These are phyloP conservation scores for Eucalyptus lansdowneana DNA, from an alignment of 345 rosid species.

Conservation along the genomic window DNA sequence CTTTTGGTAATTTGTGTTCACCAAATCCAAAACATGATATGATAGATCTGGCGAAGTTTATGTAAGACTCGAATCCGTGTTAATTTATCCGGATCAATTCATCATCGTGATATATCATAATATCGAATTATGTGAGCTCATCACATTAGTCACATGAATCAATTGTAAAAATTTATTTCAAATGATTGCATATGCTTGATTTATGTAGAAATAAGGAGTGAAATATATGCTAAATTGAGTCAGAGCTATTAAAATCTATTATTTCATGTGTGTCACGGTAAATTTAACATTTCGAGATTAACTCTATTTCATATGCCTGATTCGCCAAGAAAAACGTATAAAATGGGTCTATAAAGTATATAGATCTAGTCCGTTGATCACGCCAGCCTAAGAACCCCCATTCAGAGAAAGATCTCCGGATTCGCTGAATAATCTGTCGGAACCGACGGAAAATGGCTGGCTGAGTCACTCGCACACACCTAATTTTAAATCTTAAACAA, in stretches of 20 bases:
- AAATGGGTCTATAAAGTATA: not conserved
- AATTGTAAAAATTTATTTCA: not conserved
- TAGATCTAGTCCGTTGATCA: not conserved
- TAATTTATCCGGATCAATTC: not conserved
- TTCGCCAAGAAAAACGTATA: not conserved
- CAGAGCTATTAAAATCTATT: not conserved
- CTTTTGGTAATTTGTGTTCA: not conserved
- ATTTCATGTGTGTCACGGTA: fast-evolving
- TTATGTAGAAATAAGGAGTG: fast-evolving
- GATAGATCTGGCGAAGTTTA: not conserved
- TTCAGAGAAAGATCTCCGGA: not conserved
- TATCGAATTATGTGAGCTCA: not conserved
- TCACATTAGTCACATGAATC: not conserved
- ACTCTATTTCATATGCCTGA: not conserved
- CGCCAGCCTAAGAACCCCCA: not conserved
- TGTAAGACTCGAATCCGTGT: not conserved
- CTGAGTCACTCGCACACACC: not conserved
- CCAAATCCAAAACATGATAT: not conserved
- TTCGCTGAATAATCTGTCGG: not conserved
- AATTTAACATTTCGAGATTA: not conserved
- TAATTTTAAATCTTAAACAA: not conserved
- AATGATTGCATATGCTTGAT: not conserved
- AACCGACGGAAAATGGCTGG: not conserved
- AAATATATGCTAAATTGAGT: not conserved
- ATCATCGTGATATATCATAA: not conserved